Base-by-base conservation (phyloP, 768 basidiomycete genomes). In the Clitopilus passeckerianus region DNA sequence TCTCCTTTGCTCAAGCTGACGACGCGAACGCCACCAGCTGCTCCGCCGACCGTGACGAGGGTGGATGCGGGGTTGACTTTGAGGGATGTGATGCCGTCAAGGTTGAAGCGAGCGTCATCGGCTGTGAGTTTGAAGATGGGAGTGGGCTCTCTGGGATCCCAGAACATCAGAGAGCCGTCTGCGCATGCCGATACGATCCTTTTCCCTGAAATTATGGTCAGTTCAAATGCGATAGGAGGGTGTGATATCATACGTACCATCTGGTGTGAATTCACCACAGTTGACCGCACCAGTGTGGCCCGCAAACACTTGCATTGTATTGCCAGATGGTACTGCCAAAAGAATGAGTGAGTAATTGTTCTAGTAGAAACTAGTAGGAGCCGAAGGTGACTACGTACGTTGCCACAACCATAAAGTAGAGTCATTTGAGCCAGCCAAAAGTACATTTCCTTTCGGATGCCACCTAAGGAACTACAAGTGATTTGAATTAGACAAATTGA, bases 391-490 rank as follows among this genome's bases (percentile, higher is more conserved):
- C 18, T n/a, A 74, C 89, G 65, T 72, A 97, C 96, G 75, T 77
- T 98, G 93, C 95, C 95, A 99, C 63, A 99, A 77, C 97, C 97
- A 99, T 23, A 94, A 86, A 0, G 91, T 96, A 6, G 89, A 83
- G 72, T 98, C 96, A 64, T 96, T 93, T 7, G 92, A 90, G 43
- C 97, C 97, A 0, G 91, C 94, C 5, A 98, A 80, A 0, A 99
- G 81, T 1, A 96, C 89, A 37, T 78, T 74, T 5, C 95, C 97
- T 70, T 88, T 95, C 0, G 97, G 97, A 78, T 99, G 97, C 96
- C 96, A 99, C 75, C 86, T 80, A 54, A 98, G 68, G 82, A 93
- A 98, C 95, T 98, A 60, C 5, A 58, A 34, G 22, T 34, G 22
- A 59, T 24, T n/a, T n/a, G 10, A 57, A 41, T 65, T 53, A 59